phyloP scores from a whole-genome alignment of 176 grass and related monocot species.

The Urochloa ruziziensis region DNA sequence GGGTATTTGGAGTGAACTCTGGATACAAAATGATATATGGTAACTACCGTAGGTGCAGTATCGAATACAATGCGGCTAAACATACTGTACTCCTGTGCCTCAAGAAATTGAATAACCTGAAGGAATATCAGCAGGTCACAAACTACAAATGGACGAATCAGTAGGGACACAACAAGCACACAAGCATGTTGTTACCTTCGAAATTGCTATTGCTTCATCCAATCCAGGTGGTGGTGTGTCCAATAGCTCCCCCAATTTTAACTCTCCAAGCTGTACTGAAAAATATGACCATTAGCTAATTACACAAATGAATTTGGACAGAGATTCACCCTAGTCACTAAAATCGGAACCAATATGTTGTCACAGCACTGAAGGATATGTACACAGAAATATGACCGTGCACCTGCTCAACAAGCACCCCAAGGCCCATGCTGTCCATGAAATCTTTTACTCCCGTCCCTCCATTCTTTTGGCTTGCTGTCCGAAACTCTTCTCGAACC shows the following conservation, averaged over 20 bases:
- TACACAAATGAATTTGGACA: conserved; percentile 9
- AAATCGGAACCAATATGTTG: not conserved
- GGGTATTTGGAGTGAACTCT: not conserved
- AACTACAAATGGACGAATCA: not conserved
- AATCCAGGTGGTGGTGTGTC: conserved; percentile 90
- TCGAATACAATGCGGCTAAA: conserved; percentile 98
- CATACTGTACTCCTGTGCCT: conserved; percentile 83
- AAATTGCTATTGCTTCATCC: conserved; percentile 99
- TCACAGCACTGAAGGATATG: not conserved
- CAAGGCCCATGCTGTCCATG: conserved; percentile 97
- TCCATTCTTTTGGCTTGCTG: conserved; percentile 72
- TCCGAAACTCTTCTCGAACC: conserved; percentile 80
- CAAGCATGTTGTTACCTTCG: conserved; percentile 47
- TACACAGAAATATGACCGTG: conserved; percentile 6
- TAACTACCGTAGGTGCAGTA: conserved; percentile 85
- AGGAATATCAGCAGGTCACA: conserved; percentile 33
- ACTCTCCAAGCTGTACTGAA: conserved; percentile 77
- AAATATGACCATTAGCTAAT: conserved; percentile 13
- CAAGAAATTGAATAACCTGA: conserved; percentile 97
- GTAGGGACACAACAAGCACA: not conserved
- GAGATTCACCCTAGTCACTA: conserved; percentile 8
- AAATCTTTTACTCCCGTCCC: conserved; percentile 90
- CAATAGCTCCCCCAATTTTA: conserved; percentile 88
- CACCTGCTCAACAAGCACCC: conserved; percentile 86
- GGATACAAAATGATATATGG: not conserved